A percentile compares a stretch with the other conserved stretches of the same genome.
Evolutionary conservation across 2,329 filamentous ascomycete genomes (phyloP).

Genomic region (Atkinsonella hypoxylon): DNA sequence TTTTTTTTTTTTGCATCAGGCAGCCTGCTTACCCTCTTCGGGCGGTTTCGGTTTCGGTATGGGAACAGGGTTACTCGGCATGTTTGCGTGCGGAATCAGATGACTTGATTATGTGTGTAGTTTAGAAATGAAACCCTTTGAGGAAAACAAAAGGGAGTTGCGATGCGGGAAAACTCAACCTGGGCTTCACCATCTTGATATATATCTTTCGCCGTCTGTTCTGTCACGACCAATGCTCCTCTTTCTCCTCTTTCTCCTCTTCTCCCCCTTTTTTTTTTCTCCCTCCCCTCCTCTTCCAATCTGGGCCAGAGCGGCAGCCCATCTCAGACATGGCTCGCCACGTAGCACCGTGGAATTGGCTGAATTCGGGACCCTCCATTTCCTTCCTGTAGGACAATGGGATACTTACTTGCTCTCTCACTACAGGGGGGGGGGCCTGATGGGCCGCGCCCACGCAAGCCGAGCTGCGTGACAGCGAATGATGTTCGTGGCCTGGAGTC

Average conservation of each 20-base stretch:
- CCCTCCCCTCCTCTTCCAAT: background rate
- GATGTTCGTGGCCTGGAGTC: background rate
- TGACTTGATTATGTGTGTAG: background rate
- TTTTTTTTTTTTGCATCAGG: too few species aligned
- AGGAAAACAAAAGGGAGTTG: too few species aligned
- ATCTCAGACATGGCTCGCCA: background rate
- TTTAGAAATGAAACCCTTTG: too few species aligned
- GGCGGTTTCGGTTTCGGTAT: slow-evolving; percentile 1
- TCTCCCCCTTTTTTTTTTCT: background rate
- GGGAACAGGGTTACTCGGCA: slow-evolving; percentile 6
- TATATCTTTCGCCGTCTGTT: background rate
- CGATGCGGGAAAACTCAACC: background rate
- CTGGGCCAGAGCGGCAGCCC: background rate
- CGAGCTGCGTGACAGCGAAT: background rate
- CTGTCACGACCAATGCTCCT: background rate
- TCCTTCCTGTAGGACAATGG: background rate
- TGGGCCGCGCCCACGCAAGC: background rate
- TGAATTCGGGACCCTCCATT: background rate
- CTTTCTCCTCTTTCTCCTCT: background rate
- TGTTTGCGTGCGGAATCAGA: background rate
- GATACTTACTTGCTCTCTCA: slow-evolving; percentile 1
- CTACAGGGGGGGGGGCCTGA: too few species aligned
- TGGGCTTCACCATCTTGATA: background rate
- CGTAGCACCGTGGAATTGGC: background rate
- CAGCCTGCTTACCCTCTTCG: slow-evolving; percentile 1